Base-by-base conservation (phyloP, 1,284 basidiomycete species). In the Trichosporon sp. region DNA sequence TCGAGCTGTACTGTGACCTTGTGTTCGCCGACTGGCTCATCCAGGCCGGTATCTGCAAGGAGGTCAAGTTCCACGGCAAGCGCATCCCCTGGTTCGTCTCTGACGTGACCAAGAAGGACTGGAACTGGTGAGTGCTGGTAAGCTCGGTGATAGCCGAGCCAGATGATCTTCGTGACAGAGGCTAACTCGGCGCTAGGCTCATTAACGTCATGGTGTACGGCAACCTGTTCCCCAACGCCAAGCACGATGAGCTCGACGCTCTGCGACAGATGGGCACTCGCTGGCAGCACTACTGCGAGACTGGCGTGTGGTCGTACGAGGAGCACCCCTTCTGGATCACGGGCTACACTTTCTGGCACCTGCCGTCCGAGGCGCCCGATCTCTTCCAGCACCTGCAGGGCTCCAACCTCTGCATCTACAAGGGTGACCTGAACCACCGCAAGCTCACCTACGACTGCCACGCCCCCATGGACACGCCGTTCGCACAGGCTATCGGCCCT, bases 261-360 rank as follows among this genome's bases (percentile, higher is more conserved):
- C 84, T 98, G 61, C 85, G 89, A 62, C 84, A 86, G 62, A 85
- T 98, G 64, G 95, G 93, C 58, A 80, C 84, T 68, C 86, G 95
- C 59, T 98, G 95, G 95, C 96, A 97, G 89, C 86, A 91, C 86
- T 99, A 97, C 78, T 93, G 93, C 80, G 88, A 86, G 75, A 88
- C 95, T 76, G 92, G 92, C 56, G 91, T 89, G 82, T 96, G 92
- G 91, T 86, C 92, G 59, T 98, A 96, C 78, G 92, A 97, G 31
- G 58, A 94, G 80, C 77, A 59, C 95, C 92, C 95, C 19, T 95
- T 94, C 86, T 95, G 92, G 92, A 93, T 91, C 80, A 91, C 91
- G 23, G 91, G 92, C n/a, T 94, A 91, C 81, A 94, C 91, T 58
- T 94, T 87, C 77, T 74, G 75, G 94, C 90, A 94, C 69, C 82